Percentiles rank a stretch among this genome's conserved stretches.
Conservation (phyloP, 352 stramenopile genomes). For the Pythium sp. region DNA sequence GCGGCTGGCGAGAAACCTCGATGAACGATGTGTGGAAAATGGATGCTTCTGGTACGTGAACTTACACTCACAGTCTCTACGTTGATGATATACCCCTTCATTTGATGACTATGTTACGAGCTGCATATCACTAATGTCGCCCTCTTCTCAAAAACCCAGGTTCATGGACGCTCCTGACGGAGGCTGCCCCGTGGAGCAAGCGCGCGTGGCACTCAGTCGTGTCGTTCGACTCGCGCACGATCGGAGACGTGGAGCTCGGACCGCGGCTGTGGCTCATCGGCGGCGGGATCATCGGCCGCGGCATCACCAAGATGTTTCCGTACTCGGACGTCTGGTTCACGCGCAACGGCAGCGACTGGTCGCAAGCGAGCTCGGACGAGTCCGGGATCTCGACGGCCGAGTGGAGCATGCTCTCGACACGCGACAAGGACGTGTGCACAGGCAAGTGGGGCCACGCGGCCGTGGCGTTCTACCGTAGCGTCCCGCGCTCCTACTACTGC, state of each 20-base stretch:
- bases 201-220: constrained; percentile 76
- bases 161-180: constrained; percentile 36
- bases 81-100: background rate
- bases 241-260: constrained; percentile 55
- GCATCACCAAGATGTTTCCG: constrained; percentile 68
- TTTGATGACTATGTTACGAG: background rate
- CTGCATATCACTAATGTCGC: background rate
- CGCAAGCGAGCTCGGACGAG: constrained; percentile 54
- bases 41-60: constrained; percentile 25
- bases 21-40: constrained; percentile 76
- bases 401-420: constrained; percentile 64
- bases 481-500: constrained; percentile 58
- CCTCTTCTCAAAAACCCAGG: constrained; percentile 2
- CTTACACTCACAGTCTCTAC: background rate
- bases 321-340: constrained; percentile 76
- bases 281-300: constrained; percentile 67
- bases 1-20: constrained; percentile 62
- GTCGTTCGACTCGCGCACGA: constrained; percentile 68
- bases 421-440: constrained; percentile 46
- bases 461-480: constrained; percentile 48
- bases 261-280: constrained; percentile 73
- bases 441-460: constrained; percentile 76
- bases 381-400: constrained; percentile 71
- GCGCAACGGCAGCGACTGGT: constrained; percentile 57
- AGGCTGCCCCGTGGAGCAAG: constrained; percentile 51